These are phyloP conservation scores for Radiomyces spectabilis DNA, from an alignment of 192 early-diverging fungal genomes.

Conservation along the genomic window DNA sequence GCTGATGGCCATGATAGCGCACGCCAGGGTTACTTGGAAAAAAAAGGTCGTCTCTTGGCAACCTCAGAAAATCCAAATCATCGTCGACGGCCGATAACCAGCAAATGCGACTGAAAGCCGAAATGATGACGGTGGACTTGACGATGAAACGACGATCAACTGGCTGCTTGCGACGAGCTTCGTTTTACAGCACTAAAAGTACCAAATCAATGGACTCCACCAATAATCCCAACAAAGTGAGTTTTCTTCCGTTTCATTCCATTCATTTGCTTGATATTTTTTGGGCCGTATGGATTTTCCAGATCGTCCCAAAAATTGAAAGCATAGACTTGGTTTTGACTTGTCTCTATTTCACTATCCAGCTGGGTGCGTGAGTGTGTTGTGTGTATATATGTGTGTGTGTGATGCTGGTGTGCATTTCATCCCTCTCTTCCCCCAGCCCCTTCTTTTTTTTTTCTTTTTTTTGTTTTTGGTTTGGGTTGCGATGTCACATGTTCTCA, in stretches of 20 bases:
- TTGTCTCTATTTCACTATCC: too few relatives aligned
- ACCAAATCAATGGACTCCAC: background rate
- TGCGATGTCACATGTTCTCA: background rate
- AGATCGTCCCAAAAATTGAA: too few relatives aligned
- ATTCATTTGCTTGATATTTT: background rate
- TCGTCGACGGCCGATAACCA: conserved; percentile 17
- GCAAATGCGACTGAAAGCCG: background rate
- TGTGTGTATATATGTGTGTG: too few relatives aligned
- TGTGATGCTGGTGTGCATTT: too few relatives aligned
- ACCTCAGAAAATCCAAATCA: conserved; percentile 19
- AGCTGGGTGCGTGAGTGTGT: too few relatives aligned
- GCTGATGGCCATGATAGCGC: too few relatives aligned
- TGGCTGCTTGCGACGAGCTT: conserved; percentile 16
- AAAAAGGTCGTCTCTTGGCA: conserved; percentile 16
- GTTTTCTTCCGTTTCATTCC: background rate
- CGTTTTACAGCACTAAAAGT: conserved; percentile 4
- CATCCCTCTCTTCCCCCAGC: too few relatives aligned
- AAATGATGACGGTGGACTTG: conserved; percentile 5
- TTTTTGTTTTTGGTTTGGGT: background rate
- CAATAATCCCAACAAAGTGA: background rate
- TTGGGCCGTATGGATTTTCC: background rate
- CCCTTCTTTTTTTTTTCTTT: too few relatives aligned
- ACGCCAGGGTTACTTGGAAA: background rate
- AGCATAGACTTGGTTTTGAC: too few relatives aligned
- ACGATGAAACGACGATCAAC: conserved; percentile 25